Percentiles rank a stretch among this genome's conserved stretches.
These are phyloP conservation scores for Elaeagnus macrophylla DNA, from an alignment of 306 rosid species.

Conservation along the genomic window DNA sequence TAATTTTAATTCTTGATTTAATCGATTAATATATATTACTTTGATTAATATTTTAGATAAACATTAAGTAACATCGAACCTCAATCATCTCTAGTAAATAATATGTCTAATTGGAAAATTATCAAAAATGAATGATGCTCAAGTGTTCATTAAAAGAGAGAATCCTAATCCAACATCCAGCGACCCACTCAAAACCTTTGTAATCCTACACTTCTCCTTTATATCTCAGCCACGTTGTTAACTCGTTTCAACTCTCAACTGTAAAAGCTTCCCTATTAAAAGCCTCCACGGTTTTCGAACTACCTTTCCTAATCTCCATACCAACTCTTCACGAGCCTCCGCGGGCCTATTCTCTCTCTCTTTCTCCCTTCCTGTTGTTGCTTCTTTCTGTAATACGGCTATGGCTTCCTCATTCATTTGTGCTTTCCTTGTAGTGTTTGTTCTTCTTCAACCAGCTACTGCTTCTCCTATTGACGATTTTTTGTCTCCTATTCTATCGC, in stretches of 20 bases:
- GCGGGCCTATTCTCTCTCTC: not conserved
- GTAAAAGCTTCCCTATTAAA: not conserved
- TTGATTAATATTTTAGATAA: too few relatives aligned
- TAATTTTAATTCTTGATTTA: too few relatives aligned
- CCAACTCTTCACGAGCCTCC: not conserved
- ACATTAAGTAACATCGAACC: too few relatives aligned
- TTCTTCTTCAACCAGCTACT: conserved; percentile 31
- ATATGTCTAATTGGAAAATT: too few relatives aligned
- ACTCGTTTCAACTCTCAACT: not conserved
- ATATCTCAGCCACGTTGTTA: conserved; percentile 15
- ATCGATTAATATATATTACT: too few relatives aligned
- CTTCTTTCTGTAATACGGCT: not conserved
- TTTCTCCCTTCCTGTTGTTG: not conserved
- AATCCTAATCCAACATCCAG: conserved; percentile 23
- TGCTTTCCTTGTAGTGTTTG: conserved; percentile 24
- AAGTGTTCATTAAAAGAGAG: not conserved
- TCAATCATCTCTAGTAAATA: too few relatives aligned
- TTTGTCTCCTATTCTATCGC: conserved; percentile 52
- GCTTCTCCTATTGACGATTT: conserved; percentile 27
- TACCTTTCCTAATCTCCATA: conserved; percentile 3
- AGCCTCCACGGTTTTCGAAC: not conserved
- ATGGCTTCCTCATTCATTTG: conserved; percentile 39
- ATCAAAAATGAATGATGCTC: too few relatives aligned
- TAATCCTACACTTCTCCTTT: not conserved
- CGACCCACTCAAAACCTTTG: conserved; percentile 16